Percentiles rank a stretch among this genome's conserved stretches.
These are phyloP conservation scores for Vachellia collinsii DNA, from an alignment of 306 rosid genomes.

Conservation along the genomic window DNA sequence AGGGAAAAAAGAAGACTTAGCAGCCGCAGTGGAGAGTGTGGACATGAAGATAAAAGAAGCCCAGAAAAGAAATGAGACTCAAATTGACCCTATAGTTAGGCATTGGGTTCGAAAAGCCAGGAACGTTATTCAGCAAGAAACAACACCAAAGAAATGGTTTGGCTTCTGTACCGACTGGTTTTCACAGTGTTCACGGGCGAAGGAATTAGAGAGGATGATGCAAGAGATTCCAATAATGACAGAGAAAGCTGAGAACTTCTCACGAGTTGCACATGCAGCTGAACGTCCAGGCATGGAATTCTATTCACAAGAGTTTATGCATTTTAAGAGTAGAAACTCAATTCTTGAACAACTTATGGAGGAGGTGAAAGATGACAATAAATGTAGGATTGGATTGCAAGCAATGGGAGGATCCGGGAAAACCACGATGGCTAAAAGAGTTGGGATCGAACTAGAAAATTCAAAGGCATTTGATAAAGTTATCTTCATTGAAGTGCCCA, in stretches of 20 bases:
- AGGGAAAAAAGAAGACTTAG: no score
- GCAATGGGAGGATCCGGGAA: slow-evolving; percentile 1
- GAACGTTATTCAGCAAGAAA: neutral
- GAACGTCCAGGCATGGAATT: slow-evolving; percentile 28
- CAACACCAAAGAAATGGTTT: neutral
- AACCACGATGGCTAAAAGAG: neutral
- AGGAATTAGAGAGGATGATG: neutral
- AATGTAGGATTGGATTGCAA: neutral
- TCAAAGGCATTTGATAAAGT: neutral
- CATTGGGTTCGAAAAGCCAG: no score
- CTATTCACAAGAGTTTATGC: slow-evolving; percentile 10
- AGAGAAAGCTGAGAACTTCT: neutral
- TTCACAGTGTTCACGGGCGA: neutral
- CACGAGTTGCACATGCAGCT: neutral
- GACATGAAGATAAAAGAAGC: no score
- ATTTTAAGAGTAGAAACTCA: neutral
- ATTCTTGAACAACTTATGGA: neutral
- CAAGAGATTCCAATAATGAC: neutral
- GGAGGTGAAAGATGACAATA: neutral
- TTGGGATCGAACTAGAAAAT: neutral
- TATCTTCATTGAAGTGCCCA: neutral
- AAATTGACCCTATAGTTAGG: no score
- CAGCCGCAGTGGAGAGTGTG: no score
- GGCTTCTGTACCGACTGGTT: no score
- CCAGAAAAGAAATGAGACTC: no score